Base-by-base conservation (phyloP, 2,329 filamentous ascomycete species). In the Cucurbitaria berberidis region DNA sequence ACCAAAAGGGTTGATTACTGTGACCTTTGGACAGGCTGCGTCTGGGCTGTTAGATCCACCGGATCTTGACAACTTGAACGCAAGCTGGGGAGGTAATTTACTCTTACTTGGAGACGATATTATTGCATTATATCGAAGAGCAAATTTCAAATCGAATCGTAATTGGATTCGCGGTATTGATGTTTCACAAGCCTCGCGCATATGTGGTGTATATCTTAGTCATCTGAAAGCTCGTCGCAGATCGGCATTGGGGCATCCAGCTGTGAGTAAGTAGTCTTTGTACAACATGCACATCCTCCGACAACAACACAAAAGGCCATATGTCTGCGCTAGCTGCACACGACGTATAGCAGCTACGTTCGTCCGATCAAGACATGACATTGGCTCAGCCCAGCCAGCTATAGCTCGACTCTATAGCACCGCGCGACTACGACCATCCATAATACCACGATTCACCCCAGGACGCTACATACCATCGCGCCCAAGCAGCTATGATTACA, bases 311-410 rank as follows among this genome's bases (percentile, higher is more conserved):
- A 30, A 26, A 38, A 49, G 52, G 34, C 53, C 53, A 18, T 68
- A 67, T 47, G 45, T 70, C 41, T 73, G 71, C 60, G 48, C 63
- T 45, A 66, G 53, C 55, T 74, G 69, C 55, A 61, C 48, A n/a
- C 62, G 60, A 49, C 59, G 57, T 32, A 48, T 62, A 49, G 39
- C 49, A 53, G 41, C 34, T 43, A 36, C 30, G 5, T 42, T 43
- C 16, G 21, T 19, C 32, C 47, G 21, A 16, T 24, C 26, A 11
- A 35, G 44, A 10, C 41, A 34, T 39, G 22, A 10, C 10, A 27
- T 42, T 48, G 51, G 43, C 22, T 39, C 44, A 9, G 26, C 26
- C 21, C 35, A 21, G n/a, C 19, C 44, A 27, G 30, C 30, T 34
- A 3, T 15, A n/a, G 30, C 30, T n/a, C 56, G 59, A 51, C 38